Evolutionary conservation across 139 green algal genomes (phyloP).

Genomic region (Picochlorum sp.): DNA sequence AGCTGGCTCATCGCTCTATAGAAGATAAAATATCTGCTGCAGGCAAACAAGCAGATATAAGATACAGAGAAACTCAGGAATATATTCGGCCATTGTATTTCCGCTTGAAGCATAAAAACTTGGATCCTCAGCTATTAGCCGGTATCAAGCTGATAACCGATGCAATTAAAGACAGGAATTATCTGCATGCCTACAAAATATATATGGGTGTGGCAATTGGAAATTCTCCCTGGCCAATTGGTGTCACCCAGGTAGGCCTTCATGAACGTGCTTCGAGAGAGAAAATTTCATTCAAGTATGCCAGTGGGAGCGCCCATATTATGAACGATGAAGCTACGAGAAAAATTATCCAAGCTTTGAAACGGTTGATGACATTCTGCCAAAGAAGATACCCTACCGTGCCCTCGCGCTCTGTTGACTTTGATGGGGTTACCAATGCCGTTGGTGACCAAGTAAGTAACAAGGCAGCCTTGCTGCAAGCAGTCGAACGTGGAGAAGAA

Average conservation of each 20-base stretch:
- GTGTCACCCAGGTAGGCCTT: conserved; percentile 81
- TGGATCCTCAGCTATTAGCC: conserved; percentile 42
- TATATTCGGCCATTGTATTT: conserved; percentile 82
- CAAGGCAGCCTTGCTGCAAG: conserved; percentile 54
- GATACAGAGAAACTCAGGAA: conserved; percentile 65
- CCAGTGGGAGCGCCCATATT: conserved; percentile 70
- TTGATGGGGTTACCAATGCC: conserved; percentile 44
- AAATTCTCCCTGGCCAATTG: conserved; percentile 95
- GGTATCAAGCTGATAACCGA: conserved; percentile 44
- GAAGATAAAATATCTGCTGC: conserved; percentile 26
- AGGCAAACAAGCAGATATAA: conserved; percentile 47
- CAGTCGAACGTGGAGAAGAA: conserved; percentile 36
- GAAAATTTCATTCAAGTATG: conserved; percentile 71
- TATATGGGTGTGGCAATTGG: conserved; percentile 93
- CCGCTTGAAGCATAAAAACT: conserved; percentile 41
- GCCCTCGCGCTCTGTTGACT: conserved; percentile 71
- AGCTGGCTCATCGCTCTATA: conserved; percentile 61
- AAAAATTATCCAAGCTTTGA: conserved; percentile 80
- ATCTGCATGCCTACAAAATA: conserved; percentile 86
- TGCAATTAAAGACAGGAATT: conserved; percentile 77
- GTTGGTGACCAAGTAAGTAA: conserved; percentile 34
- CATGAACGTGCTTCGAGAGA: conserved; percentile 87
- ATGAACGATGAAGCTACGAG: conserved; percentile 99
- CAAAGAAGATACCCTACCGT: conserved; percentile 78
- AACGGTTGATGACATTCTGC: conserved; percentile 76